Evolutionary conservation across 257 asterid species (phyloP), one percentile per base, ranked within the genome.

Genomic region (Solanum phureja): DNA sequence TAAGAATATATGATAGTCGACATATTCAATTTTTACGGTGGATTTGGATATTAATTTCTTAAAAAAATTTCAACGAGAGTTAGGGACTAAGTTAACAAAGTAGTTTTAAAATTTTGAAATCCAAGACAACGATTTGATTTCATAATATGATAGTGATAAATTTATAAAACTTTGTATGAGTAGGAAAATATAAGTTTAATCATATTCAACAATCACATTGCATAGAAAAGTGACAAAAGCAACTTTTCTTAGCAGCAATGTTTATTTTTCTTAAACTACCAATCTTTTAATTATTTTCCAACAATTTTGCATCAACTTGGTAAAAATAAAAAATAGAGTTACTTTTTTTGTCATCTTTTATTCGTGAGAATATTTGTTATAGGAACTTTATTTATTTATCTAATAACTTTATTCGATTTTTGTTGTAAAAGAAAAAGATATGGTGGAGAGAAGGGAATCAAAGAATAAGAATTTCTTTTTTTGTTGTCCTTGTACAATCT

Each of bases 381-480:
- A 24, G 68, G 69, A 56, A 83, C 66, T 86, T 76, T 76, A 13
- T 42, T 46, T 86, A 23, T 68, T 68, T 23, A 68, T 46, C 24
- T 31, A 83, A 58, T 31, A 83, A 58, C 91, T 89, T 89, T 89
- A 89, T 87, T 87, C 88, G 69, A 29, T 12, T 75, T 73, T 62
- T 68, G 75, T 81, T 49, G 42, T 49, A 88, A 83, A 27, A 76
- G 64, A 12, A 52, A 56, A 87, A 44, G 69, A 76, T 33, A 81
- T 89, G 84, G 89, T 37, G 79, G 89, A 88, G 72, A 83, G 58
- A 86, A 88, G 84, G 86, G 91, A 49, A 88, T 88, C 91, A 90
- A 88, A 46, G 92, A 90, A 90, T 90, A 90, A 77, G 92, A 88
- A 88, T 90, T 87, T 87, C 31, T 64, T 21, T 11, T 72, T 27